These are phyloP conservation scores for Ceratocystis harringtonii DNA, from an alignment of 2,329 filamentous ascomycete species.

Conservation along the genomic window DNA sequence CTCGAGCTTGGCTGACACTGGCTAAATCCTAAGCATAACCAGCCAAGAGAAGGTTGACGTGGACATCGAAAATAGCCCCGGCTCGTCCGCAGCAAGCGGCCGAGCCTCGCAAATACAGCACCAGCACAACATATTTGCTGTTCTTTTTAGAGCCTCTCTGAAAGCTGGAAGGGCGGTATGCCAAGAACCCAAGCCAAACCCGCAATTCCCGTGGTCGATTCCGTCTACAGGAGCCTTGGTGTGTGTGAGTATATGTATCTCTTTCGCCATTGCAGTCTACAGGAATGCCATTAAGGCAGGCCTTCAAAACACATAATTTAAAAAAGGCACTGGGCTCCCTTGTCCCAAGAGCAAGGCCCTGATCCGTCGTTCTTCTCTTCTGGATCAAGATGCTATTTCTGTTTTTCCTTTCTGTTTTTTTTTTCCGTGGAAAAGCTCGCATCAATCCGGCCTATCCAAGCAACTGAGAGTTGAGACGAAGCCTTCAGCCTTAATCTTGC, in stretches of 20 bases:
- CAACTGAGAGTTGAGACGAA: background rate
- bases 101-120: background rate
- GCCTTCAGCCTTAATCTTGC: background rate
- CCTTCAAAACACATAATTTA: slow-evolving; percentile 2
- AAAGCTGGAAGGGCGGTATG: background rate
- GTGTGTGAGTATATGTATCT: background rate
- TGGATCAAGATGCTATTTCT: background rate
- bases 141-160: background rate
- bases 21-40: background rate
- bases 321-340: background rate
- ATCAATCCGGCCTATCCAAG: background rate
- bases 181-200: background rate
- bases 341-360: background rate
- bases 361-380: background rate
- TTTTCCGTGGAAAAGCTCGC: background rate
- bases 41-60: background rate
- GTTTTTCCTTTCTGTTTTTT: background rate
- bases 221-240: background rate
- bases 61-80: background rate
- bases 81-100: background rate
- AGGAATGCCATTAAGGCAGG: background rate
- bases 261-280: background rate
- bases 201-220: background rate
- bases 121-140: background rate
- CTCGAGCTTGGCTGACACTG: background rate